These are phyloP conservation scores for Diaporthe sp. DNA, from an alignment of 2,329 filamentous ascomycete genomes.

Conservation along the genomic window DNA sequence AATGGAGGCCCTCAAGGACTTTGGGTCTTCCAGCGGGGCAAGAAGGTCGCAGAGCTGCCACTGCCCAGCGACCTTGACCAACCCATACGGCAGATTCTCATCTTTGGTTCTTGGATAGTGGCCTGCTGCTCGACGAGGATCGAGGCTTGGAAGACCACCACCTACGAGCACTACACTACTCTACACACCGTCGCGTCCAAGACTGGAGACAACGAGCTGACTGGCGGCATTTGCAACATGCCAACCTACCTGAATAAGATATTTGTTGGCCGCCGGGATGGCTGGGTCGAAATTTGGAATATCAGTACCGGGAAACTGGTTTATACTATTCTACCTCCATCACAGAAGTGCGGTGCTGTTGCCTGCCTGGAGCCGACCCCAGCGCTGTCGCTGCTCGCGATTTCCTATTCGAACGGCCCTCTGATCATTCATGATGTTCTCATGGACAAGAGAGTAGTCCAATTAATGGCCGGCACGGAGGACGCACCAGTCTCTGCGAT, in stretches of 20 bases:
- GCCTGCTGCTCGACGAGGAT: slow-evolving; percentile 81
- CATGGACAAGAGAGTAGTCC: slow-evolving; percentile 79
- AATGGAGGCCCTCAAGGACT: slow-evolving; percentile 73
- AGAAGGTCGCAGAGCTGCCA: slow-evolving; percentile 82
- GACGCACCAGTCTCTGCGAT: slow-evolving; percentile 82
- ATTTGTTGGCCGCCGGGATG: slow-evolving; percentile 88
- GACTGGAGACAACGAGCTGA: slow-evolving; percentile 76
- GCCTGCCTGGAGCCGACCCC: slow-evolving; percentile 88
- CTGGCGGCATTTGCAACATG: slow-evolving; percentile 86
- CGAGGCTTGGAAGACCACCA: slow-evolving; percentile 89
- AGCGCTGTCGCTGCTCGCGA: slow-evolving; percentile 85
- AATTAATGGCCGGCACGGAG: slow-evolving; percentile 74
- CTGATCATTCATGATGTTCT: slow-evolving; percentile 86
- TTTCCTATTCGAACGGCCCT: slow-evolving; percentile 85
- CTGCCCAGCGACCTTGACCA: slow-evolving; percentile 75
- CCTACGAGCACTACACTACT: slow-evolving; percentile 91
- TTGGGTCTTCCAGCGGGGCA: slow-evolving; percentile 94
- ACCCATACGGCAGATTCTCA: slow-evolving; percentile 80
- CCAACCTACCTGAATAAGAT: slow-evolving; percentile 97
- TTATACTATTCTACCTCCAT: slow-evolving; percentile 87
- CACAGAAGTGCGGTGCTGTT: slow-evolving; percentile 80
- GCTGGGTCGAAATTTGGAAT: slow-evolving; percentile 97
- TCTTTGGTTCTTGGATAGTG: slow-evolving; percentile 93
- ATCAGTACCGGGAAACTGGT: slow-evolving; percentile 91
- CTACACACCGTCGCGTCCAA: slow-evolving; percentile 71